A percentile compares a stretch with the other conserved stretches of the same genome.
Evolutionary conservation across 1,139 yeast species (phyloP).

Genomic region (Protomyces macrosporus): DNA sequence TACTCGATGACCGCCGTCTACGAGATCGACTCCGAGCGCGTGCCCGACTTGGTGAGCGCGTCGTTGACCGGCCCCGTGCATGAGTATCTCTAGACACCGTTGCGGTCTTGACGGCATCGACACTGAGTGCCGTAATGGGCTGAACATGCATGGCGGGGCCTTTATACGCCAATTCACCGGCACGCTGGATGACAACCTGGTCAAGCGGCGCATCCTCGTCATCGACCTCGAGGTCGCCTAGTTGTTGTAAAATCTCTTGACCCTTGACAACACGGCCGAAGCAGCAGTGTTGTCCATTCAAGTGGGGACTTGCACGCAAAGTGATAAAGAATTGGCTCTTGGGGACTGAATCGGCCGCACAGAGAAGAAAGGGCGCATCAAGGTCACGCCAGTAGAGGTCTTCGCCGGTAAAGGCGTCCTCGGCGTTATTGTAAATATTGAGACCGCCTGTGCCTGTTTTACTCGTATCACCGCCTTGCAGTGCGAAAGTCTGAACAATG

Average conservation of each 20-base stretch:
- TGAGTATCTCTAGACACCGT: background rate
- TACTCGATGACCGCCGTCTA: background rate
- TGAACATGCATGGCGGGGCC: constrained; percentile 13
- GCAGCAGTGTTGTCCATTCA: constrained; percentile 57
- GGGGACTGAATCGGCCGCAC: constrained; percentile 63
- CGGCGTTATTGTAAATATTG: constrained; percentile 38
- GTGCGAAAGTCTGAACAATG: constrained; percentile 59
- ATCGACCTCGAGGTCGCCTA: constrained; percentile 48
- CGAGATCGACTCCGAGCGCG: background rate
- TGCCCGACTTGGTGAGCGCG: background rate
- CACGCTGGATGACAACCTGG: constrained; percentile 38
- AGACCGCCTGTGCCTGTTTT: constrained; percentile 46
- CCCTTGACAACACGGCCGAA: constrained; percentile 65
- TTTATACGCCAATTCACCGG: constrained; percentile 48
- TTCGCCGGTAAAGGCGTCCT: constrained; percentile 52
- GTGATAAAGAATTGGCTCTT: constrained; percentile 68
- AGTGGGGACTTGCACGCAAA: constrained; percentile 30
- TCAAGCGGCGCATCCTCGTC: constrained; percentile 44
- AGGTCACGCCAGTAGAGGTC: constrained; percentile 43
- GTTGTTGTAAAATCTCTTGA: constrained; percentile 57
- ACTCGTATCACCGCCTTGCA: constrained; percentile 69
- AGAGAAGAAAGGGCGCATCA: constrained; percentile 36
- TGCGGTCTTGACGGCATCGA: background rate
- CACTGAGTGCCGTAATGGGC: background rate
- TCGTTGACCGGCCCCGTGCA: background rate